phyloP scores from a whole-genome alignment of 2,329 filamentous ascomycete genomes.

The Zalaria sp. region DNA sequence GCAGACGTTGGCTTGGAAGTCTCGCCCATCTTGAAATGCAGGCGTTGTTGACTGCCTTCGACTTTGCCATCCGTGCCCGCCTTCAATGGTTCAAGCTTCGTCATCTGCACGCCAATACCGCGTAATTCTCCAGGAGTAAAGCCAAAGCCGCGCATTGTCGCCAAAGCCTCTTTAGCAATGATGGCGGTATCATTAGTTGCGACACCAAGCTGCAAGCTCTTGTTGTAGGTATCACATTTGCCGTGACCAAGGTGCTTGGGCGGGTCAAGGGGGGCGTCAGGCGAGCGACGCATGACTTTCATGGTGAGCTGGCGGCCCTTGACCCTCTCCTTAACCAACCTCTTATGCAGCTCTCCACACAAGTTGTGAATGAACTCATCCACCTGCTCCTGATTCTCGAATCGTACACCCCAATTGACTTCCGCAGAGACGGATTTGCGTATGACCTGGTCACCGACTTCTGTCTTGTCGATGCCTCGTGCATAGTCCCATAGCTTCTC shows the following conservation, averaged over 20 bases:
- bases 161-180: constrained; percentile 71
- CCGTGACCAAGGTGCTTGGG: constrained; percentile 90
- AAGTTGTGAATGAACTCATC: constrained; percentile 82
- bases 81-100: constrained; percentile 74
- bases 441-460: constrained; percentile 73
- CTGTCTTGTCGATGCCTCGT: constrained; percentile 69
- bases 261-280: constrained; percentile 79
- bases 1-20: constrained; percentile 18
- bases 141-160: constrained; percentile 64
- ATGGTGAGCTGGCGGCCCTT: constrained; percentile 81
- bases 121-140: constrained; percentile 88
- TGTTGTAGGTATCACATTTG: constrained; percentile 89
- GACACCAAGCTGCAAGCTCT: constrained; percentile 68
- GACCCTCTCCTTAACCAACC: constrained; percentile 69
- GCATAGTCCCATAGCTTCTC: constrained; percentile 84
- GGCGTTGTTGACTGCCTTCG: constrained; percentile 64
- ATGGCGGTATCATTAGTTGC: constrained; percentile 61
- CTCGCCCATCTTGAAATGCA: constrained; percentile 53
- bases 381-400: constrained; percentile 80
- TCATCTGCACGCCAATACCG: constrained; percentile 85
- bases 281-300: constrained; percentile 82
- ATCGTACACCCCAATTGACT: constrained; percentile 96
- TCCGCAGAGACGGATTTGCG: constrained; percentile 95
- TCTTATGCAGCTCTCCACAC: constrained; percentile 68
- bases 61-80: constrained; percentile 31